Percentiles rank a stretch among this genome's conserved stretches.
Conservation (phyloP, 331 rosid genomes). For the Saraca asoca region DNA sequence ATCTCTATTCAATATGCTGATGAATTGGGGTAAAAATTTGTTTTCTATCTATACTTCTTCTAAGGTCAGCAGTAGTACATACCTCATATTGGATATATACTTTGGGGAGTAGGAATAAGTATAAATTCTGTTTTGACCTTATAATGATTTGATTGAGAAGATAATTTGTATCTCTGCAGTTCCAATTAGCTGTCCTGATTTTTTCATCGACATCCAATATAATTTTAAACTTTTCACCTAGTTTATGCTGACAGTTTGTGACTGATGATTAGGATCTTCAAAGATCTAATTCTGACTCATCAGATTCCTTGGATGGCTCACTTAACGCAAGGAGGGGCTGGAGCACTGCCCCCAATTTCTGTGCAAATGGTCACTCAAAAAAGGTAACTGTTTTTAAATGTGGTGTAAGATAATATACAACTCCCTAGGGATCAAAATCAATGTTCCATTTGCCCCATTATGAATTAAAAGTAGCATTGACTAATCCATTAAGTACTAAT, state of each 20-base stretch:
- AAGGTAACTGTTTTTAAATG: slow-evolving; percentile 27
- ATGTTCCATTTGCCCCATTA: too few relatives aligned
- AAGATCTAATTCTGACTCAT: slow-evolving; percentile 31
- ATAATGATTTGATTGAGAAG: slow-evolving; percentile 12
- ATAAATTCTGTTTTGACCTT: neutral
- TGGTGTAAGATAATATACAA: too few relatives aligned
- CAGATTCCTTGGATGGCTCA: slow-evolving; percentile 36
- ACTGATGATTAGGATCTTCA: slow-evolving; percentile 32
- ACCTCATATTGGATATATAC: neutral
- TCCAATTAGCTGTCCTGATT: slow-evolving; percentile 28
- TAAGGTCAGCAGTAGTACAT: neutral
- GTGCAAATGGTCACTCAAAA: slow-evolving; percentile 27
- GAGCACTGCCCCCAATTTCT: slow-evolving; percentile 34
- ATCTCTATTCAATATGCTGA: neutral
- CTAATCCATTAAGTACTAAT: neutral
- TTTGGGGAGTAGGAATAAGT: neutral
- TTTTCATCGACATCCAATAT: slow-evolving; percentile 19
- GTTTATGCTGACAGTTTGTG: slow-evolving; percentile 27
- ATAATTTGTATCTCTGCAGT: neutral
- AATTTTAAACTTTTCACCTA: slow-evolving; percentile 4
- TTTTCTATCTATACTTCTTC: too few relatives aligned
- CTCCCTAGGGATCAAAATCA: too few relatives aligned
- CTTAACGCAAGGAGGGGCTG: slow-evolving; percentile 27
- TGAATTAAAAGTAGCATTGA: neutral
- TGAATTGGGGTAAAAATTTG: neutral